Base-by-base conservation (phyloP, 2,329 filamentous ascomycete species). In the Epichloe elymi region DNA sequence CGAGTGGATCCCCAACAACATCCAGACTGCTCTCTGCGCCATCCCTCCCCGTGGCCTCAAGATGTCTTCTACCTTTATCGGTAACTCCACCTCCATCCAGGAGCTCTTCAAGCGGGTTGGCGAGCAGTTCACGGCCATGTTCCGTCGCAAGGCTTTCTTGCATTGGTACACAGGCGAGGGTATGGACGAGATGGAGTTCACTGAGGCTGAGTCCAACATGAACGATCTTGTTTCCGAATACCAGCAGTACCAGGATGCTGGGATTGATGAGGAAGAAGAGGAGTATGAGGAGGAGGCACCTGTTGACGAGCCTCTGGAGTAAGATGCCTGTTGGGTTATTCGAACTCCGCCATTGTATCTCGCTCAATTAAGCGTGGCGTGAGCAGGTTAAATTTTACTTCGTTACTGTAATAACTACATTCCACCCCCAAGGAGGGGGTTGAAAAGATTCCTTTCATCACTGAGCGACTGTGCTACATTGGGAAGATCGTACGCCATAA, bases 101-200 rank as follows among this genome's bases (percentile, higher is more conserved):
- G 93, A 98, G 78, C 86, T 98, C 65, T 97, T 98, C 86, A 97
- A 97, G 88, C 91, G 93, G 82, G 79, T 97, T 63, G 93, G 91
- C 69, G 91, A 97, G 73, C 93, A 97, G 78, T 98, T 98, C 83
- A 88, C 85, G 75, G 91, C 89, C 71, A 97, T 98, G 93, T 97
- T 97, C 86, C 83, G 91, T 76, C 88, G 91, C 76, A 98, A 97
- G 86, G 93, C 93, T 83, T 98, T 97, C 88, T 87, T 98, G 82
- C 93, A 97, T 81, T 98, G 93, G 93, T 98, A 97, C 78, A 98
- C 93, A 82, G 89, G 90, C 70, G 93, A 98, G 82, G 93, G 93
- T 78, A 97, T 98, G 93, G 93, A 98, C 76, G 93, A 97, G 85
- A 97, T 97, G 93, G 93, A 98, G 79, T 98, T 98, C 80, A 97